These are phyloP conservation scores for Chaetoceros tenuissimus DNA, from an alignment of 108 stramenopile species.

Conservation along the genomic window DNA sequence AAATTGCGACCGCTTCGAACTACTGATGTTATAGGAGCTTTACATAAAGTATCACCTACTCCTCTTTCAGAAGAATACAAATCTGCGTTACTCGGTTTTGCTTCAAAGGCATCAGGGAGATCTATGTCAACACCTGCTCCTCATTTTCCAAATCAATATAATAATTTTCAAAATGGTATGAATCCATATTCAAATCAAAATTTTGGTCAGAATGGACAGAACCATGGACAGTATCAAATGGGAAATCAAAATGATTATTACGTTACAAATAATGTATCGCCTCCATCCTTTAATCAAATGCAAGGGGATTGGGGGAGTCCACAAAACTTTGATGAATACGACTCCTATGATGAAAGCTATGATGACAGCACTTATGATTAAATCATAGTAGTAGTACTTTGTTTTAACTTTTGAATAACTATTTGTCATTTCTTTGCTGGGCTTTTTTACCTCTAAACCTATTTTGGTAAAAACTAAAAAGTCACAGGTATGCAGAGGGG, in stretches of 20 bases:
- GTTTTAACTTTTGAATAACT: no score
- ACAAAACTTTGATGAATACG: neutral
- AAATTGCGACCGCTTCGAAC: constrained; percentile 29
- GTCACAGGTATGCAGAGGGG: no score
- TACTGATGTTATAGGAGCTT: constrained; percentile 42
- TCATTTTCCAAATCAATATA: no score
- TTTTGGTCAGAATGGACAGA: no score
- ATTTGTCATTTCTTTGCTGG: no score
- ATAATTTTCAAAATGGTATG: no score
- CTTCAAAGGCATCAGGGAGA: neutral
- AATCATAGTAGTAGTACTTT: no score
- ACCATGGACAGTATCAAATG: neutral
- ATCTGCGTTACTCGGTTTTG: constrained; percentile 18
- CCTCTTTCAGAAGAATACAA: constrained; percentile 29
- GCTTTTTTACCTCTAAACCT: no score
- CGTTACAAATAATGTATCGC: neutral
- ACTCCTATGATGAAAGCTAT: neutral
- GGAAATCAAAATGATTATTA: neutral
- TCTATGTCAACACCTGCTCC: neutral
- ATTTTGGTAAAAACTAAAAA: no score
- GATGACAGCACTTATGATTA: neutral
- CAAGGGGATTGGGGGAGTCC: neutral
- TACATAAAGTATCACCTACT: constrained; percentile 35
- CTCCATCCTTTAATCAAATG: neutral
- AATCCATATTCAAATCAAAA: neutral